phyloP scores from a whole-genome alignment of 495 filamentous ascomycete species.

The Evernia prunastri region DNA sequence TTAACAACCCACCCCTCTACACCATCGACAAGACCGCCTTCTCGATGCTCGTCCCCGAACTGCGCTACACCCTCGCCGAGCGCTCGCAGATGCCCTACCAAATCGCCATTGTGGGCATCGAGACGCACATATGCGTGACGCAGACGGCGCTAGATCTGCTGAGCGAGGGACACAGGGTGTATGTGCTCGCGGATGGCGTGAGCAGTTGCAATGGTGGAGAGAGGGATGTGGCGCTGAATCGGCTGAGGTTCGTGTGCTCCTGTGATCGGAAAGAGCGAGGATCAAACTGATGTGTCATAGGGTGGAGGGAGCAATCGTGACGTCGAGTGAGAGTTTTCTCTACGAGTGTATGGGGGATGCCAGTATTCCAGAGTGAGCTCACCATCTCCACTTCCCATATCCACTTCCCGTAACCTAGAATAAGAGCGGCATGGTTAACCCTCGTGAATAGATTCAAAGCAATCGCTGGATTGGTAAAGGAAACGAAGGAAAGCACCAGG shows the following conservation, averaged over 20 bases:
- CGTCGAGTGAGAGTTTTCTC: conserved; percentile 82
- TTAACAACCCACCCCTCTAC: conserved; percentile 44
- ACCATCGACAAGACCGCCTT: conserved; percentile 82
- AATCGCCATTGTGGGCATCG: conserved; percentile 75
- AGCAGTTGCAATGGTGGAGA: conserved; percentile 79
- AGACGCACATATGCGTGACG: conserved; percentile 89
- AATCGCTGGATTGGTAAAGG: conserved; percentile 73
- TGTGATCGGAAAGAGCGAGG: background rate
- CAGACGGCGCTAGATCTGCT: conserved; percentile 85
- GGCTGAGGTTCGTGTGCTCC: conserved; percentile 45
- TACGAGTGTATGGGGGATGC: conserved; percentile 95
- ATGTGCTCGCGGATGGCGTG: conserved; percentile 86
- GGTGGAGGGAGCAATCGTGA: conserved; percentile 70
- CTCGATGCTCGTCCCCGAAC: conserved; percentile 63
- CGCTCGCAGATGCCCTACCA: conserved; percentile 24
- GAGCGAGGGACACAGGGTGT: conserved; percentile 68
- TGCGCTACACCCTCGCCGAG: conserved; percentile 32
- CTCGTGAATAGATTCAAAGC: conserved; percentile 50
- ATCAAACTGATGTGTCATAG: background rate
- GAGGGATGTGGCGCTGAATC: conserved; percentile 65
- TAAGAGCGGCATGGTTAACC: conserved; percentile 3
- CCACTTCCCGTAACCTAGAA: background rate
- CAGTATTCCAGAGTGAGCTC: conserved; percentile 50
- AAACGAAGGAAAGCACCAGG: conserved; percentile 59
- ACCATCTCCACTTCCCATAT: background rate